Conservation (phyloP, 176 grass and related monocot genomes). For the Musa beccarii region DNA sequence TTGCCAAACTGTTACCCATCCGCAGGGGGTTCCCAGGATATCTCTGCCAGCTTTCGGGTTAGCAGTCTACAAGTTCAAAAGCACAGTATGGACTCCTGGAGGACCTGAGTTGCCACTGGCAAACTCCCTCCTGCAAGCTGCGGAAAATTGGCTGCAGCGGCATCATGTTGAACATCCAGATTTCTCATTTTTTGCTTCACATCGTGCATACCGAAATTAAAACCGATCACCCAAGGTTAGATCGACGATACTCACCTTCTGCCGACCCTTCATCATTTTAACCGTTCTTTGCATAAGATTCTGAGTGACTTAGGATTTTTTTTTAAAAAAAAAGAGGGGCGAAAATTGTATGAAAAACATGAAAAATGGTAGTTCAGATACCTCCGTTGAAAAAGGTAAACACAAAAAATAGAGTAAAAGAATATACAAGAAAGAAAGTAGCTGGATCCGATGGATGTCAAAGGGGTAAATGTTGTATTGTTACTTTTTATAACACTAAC, state of each 20-base stretch:
- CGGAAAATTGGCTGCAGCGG: constrained; percentile 47
- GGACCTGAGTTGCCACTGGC: constrained; percentile 23
- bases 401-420: background rate
- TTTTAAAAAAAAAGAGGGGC: background rate
- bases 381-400: background rate
- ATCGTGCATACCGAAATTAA: constrained; percentile 21
- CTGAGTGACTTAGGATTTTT: background rate
- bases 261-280: background rate
- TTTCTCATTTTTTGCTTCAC: constrained; percentile 45
- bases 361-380: background rate
- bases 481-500: background rate
- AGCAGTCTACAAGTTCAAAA: constrained; percentile 50
- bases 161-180: constrained; percentile 36
- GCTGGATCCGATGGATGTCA: background rate
- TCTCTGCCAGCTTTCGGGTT: constrained; percentile 39
- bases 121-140: constrained; percentile 34
- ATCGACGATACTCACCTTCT: background rate
- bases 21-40: constrained; percentile 19
- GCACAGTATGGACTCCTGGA: constrained; percentile 35
- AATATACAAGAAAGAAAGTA: background rate
- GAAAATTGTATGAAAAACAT: too few species aligned
- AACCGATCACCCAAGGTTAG: background rate
- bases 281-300: background rate
- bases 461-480: background rate
- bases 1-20: background rate